Evolutionary conservation across 495 filamentous ascomycete genomes (phyloP).

Genomic region (Daldinia childiae): DNA sequence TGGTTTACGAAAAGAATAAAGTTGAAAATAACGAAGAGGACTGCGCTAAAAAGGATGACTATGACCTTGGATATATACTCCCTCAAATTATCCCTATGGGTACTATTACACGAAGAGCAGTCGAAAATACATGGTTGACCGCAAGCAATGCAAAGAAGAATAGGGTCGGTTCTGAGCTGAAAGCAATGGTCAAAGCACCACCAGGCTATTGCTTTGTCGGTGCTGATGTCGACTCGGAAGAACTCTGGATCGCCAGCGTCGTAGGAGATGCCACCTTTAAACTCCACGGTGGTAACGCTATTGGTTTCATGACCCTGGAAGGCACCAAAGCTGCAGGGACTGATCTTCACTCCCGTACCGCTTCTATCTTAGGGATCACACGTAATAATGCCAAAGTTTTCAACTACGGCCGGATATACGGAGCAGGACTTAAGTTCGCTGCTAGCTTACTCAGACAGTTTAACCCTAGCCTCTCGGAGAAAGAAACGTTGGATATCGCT

Average conservation of each 20-base stretch:
- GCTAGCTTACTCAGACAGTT: constrained; percentile 90
- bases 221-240: constrained; percentile 98
- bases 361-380: constrained; percentile 88
- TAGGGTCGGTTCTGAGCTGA: constrained; percentile 94
- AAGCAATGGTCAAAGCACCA: constrained; percentile 94
- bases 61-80: constrained; percentile 77
- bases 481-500: constrained; percentile 77
- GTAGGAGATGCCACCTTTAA: constrained; percentile 94
- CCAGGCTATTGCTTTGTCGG: constrained; percentile 93
- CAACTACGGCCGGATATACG: constrained; percentile 98
- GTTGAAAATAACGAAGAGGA: constrained; percentile 22
- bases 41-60: constrained; percentile 9
- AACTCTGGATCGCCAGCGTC: constrained; percentile 97
- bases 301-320: constrained; percentile 99
- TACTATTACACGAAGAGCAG: constrained; percentile 93
- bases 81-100: constrained; percentile 99
- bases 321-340: constrained; percentile 93
- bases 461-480: constrained; percentile 82
- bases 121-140: constrained; percentile 98
- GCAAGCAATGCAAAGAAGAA: constrained; percentile 96
- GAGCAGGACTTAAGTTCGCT: constrained; percentile 93
- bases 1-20: constrained; percentile 80
- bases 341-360: constrained; percentile 94
- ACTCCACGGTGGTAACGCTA: constrained; percentile 92
- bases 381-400: constrained; percentile 97